A percentile compares a stretch with the other conserved stretches of the same genome.
Conservation (phyloP, 2,329 filamentous ascomycete genomes). For the Aureobasidium pullulans region DNA sequence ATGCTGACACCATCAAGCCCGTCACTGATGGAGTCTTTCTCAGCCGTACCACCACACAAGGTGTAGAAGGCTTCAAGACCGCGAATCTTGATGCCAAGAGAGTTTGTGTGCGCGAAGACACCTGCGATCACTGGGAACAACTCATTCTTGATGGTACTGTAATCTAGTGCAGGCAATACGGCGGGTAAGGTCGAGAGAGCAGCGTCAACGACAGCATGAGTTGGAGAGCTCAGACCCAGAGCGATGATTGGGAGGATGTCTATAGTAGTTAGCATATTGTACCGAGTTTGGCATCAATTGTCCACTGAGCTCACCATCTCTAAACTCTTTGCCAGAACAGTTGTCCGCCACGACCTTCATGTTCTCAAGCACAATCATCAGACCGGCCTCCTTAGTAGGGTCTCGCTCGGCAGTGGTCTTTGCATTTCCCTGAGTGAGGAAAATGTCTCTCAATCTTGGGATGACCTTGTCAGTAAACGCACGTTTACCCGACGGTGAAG, state of each 20-base stretch:
- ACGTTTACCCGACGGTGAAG: conserved; percentile 68
- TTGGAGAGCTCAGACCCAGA: conserved; percentile 77
- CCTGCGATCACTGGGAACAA: conserved; percentile 85
- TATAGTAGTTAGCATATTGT: conserved; percentile 27
- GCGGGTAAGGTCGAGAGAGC: conserved; percentile 70
- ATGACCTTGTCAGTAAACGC: conserved; percentile 80
- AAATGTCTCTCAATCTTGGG: conserved; percentile 77
- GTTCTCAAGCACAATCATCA: conserved; percentile 87
- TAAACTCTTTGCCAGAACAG: conserved; percentile 85
- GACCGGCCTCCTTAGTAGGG: conserved; percentile 72
- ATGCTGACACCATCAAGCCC: conserved; percentile 65
- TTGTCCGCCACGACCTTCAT: conserved; percentile 69
- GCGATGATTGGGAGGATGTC: conserved; percentile 84
- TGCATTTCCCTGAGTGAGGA: conserved; percentile 50
- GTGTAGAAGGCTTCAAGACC: conserved; percentile 85
- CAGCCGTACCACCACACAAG: conserved; percentile 69
- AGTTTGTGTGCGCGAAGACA: conserved; percentile 89
- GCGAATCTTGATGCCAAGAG: conserved; percentile 87
- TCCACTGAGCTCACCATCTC: conserved; percentile 58
- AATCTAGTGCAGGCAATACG: conserved; percentile 84
- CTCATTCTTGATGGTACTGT: conserved; percentile 94
- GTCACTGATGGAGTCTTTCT: conserved; percentile 48
- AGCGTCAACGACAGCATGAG: conserved; percentile 81
- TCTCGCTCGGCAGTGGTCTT: conserved; percentile 60
- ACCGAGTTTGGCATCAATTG: conserved; percentile 23